Evolutionary conservation across 2,329 filamentous ascomycete genomes (phyloP).

Genomic region (Fusarium clavum): DNA sequence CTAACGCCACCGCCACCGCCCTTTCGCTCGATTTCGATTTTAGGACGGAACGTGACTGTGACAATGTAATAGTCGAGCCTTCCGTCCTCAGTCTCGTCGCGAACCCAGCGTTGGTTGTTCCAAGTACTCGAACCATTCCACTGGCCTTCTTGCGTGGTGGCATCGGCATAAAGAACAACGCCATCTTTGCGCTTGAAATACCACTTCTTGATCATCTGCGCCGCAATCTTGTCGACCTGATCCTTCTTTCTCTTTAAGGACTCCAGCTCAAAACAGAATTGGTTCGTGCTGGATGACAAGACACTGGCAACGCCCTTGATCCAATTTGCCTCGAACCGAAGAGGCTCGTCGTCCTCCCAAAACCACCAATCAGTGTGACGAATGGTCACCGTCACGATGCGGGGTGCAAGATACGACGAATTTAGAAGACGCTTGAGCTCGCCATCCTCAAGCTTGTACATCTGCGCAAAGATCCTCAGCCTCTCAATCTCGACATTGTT

Average conservation of each 20-base stretch:
- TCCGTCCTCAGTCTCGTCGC: constrained; percentile 56
- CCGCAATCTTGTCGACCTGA: constrained; percentile 59
- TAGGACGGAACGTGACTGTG: constrained; percentile 52
- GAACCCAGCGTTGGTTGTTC: constrained; percentile 52
- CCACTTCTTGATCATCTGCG: constrained; percentile 39
- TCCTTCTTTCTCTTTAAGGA: constrained; percentile 58
- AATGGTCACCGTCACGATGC: constrained; percentile 57
- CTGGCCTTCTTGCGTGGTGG: constrained; percentile 46
- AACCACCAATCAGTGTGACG: constrained; percentile 57
- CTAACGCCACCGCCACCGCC: constrained; percentile 38
- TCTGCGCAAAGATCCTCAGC: constrained; percentile 58
- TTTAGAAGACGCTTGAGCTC: constrained; percentile 44
- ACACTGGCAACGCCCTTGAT: constrained; percentile 40
- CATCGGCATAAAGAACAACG: constrained; percentile 46
- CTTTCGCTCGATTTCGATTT: constrained; percentile 32
- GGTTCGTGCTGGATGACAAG: constrained; percentile 51
- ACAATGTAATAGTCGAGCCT: constrained; percentile 59
- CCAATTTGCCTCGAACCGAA: constrained; percentile 54
- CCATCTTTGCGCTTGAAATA: constrained; percentile 49
- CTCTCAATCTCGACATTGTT: constrained; percentile 45
- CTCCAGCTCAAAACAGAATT: constrained; percentile 61
- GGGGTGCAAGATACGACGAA: constrained; percentile 49
- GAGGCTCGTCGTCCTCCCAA: constrained; percentile 36
- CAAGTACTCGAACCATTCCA: constrained; percentile 62
- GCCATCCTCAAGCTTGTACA: constrained; percentile 53